Percentiles rank a stretch among this genome's conserved stretches.
phyloP scores from a whole-genome alignment of 176 grass and related monocot species.

The Zoysia pacifica region DNA sequence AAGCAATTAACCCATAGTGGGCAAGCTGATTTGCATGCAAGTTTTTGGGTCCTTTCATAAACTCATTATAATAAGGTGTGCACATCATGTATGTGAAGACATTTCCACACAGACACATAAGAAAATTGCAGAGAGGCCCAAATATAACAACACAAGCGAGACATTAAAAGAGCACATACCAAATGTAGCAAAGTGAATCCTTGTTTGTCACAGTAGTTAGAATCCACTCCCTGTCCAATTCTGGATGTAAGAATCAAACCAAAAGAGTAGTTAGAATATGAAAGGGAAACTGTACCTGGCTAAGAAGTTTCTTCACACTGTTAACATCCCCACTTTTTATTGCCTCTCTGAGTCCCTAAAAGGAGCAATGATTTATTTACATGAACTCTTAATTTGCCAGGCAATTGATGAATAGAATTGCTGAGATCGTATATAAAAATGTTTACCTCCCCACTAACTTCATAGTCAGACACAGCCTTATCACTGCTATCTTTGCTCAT shows the following conservation, averaged over 20 bases:
- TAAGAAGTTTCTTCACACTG: constrained; percentile 84
- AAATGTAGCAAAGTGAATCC: constrained; percentile 93
- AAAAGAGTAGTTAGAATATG: constrained; percentile 36
- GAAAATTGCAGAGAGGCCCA: background rate
- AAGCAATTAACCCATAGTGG: constrained; percentile 29
- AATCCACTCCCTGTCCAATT: constrained; percentile 79
- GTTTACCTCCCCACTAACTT: constrained; percentile 87
- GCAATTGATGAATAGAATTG: background rate
- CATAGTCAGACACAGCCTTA: constrained; percentile 62
- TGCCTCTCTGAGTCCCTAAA: constrained; percentile 93
- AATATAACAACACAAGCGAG: constrained; percentile 38
- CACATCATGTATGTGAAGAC: background rate
- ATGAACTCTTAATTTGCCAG: background rate
- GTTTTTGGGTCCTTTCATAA: background rate
- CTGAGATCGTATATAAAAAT: background rate
- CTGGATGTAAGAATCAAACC: constrained; percentile 38
- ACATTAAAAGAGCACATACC: constrained; percentile 50
- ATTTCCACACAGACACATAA: background rate
- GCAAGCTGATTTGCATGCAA: background rate
- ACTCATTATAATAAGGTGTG: background rate
- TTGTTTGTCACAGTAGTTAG: constrained; percentile 95
- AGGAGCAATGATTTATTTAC: constrained; percentile 14
- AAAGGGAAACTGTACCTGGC: constrained; percentile 58
- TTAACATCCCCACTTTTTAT: constrained; percentile 83
- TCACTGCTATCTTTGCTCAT: constrained; percentile 58